phyloP scores from a whole-genome alignment of 768 basidiomycete species.

The Mycena vitilis region DNA sequence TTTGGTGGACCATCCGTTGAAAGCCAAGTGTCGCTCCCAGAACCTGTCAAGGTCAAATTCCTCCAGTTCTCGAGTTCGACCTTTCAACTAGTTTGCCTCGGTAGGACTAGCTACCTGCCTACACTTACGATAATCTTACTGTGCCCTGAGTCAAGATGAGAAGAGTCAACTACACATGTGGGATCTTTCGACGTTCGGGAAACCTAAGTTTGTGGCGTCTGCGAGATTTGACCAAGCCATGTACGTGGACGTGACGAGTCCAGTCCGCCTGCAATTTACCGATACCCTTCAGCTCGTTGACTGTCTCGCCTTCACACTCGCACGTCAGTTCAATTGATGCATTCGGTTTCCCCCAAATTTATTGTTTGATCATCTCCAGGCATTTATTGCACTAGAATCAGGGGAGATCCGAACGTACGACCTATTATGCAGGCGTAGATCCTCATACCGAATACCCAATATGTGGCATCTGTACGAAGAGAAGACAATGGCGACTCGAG shows the following conservation, averaged over 20 bases:
- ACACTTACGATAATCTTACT: neutral
- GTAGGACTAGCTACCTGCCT: conserved; percentile 49
- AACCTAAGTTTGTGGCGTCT: conserved; percentile 63
- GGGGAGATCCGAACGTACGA: conserved; percentile 82
- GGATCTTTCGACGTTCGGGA: conserved; percentile 64
- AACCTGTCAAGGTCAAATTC: conserved; percentile 63
- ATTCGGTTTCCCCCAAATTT: conserved; percentile 16
- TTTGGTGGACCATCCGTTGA: conserved; percentile 79
- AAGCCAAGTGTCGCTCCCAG: conserved; percentile 57
- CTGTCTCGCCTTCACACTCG: conserved; percentile 74
- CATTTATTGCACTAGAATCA: conserved; percentile 59
- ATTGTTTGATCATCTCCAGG: conserved; percentile 45
- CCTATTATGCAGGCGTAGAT: conserved; percentile 72
- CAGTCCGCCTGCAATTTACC: conserved; percentile 7
- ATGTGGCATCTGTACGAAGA: conserved; percentile 81
- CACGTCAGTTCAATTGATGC: conserved; percentile 61
- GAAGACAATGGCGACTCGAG: conserved; percentile 56
- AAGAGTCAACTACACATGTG: conserved; percentile 68
- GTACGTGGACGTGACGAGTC: conserved; percentile 43
- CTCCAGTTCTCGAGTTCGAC: conserved; percentile 69
- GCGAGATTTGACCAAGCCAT: conserved; percentile 61
- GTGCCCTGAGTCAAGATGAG: conserved; percentile 53
- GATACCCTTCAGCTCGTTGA: conserved; percentile 60
- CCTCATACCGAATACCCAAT: conserved; percentile 77
- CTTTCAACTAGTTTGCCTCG: conserved; percentile 70